These are phyloP conservation scores for Exophiala bonariae DNA, from an alignment of 2,329 filamentous ascomycete species.

Conservation along the genomic window DNA sequence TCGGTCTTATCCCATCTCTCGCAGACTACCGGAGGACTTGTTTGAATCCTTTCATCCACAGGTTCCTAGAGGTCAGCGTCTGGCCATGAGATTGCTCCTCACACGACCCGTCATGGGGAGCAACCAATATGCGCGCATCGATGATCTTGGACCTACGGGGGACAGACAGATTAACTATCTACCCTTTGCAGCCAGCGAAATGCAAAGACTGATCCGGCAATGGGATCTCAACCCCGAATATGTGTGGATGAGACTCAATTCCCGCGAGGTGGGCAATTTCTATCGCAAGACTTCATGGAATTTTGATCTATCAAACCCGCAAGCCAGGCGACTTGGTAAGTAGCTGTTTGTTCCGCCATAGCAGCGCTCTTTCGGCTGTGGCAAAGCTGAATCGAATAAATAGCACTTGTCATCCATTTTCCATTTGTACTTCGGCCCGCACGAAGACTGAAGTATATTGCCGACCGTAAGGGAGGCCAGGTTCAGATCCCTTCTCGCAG, in stretches of 20 bases:
- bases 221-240: slow-evolving; percentile 14
- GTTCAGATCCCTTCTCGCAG: slow-evolving; percentile 1
- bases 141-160: slow-evolving; percentile 3
- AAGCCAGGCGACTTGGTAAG: slow-evolving; percentile 10
- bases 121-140: slow-evolving; percentile 7
- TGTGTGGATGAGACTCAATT: slow-evolving; percentile 13
- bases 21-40: slow-evolving; percentile 7
- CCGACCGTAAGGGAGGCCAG: slow-evolving; percentile 2
- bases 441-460: slow-evolving; percentile 4
- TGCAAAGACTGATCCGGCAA: slow-evolving; percentile 12
- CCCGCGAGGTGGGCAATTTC: slow-evolving; percentile 16
- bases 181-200: slow-evolving; percentile 6
- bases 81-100: slow-evolving; percentile 10
- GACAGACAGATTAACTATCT: slow-evolving; percentile 16
- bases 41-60: slow-evolving; percentile 14
- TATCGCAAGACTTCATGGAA: slow-evolving; percentile 12
- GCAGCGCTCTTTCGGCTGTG: too few relatives aligned
- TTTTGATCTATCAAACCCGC: slow-evolving; percentile 5
- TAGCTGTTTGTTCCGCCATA: not conserved
- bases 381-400: not conserved
- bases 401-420: slow-evolving; percentile 13
- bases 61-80: slow-evolving; percentile 1
- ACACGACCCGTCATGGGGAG: slow-evolving; percentile 7
- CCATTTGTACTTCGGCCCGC: slow-evolving; percentile 14
- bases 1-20: slow-evolving; percentile 7